Percentiles rank a stretch among this genome's conserved stretches.
phyloP scores from a whole-genome alignment of 2,329 filamentous ascomycete species.

The Diaporthe nobilis region DNA sequence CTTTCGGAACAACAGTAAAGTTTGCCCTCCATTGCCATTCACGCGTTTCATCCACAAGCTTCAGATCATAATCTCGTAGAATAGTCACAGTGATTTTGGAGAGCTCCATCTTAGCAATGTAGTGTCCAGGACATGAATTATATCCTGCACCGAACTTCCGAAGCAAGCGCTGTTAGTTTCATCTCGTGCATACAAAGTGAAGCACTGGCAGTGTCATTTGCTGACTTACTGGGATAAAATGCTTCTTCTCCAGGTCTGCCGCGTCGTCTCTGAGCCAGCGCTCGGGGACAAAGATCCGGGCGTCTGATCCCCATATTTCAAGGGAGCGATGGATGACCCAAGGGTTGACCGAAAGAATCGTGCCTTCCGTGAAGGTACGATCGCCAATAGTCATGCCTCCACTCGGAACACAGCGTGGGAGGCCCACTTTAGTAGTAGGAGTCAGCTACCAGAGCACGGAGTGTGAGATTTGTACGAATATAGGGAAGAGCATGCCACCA shows the following conservation, averaged over 20 bases:
- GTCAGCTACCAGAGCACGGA: background rate
- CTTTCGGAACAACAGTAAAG: slow-evolving; percentile 46
- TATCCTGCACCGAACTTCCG: slow-evolving; percentile 29
- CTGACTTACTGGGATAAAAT: slow-evolving; percentile 44
- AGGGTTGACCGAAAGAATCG: slow-evolving; percentile 45
- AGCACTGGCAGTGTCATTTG: background rate
- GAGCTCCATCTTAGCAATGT: slow-evolving; percentile 21
- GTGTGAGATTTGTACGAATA: background rate
- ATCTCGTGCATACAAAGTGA: background rate
- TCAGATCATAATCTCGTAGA: slow-evolving; percentile 40
- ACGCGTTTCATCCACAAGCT: slow-evolving; percentile 43
- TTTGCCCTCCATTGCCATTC: slow-evolving; percentile 48
- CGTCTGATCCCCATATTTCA: slow-evolving; percentile 46
- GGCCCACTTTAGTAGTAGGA: slow-evolving; percentile 38
- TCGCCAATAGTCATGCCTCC: slow-evolving; percentile 48
- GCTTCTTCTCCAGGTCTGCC: slow-evolving; percentile 42
- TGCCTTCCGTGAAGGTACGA: slow-evolving; percentile 48
- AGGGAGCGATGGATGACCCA: slow-evolving; percentile 49
- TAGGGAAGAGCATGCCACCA: background rate
- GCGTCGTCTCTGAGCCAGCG: slow-evolving; percentile 44
- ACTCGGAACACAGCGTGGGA: slow-evolving; percentile 47
- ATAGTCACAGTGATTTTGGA: slow-evolving; percentile 26
- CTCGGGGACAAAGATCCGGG: slow-evolving; percentile 44
- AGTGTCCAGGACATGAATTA: slow-evolving; percentile 26
- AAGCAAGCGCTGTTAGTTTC: background rate